Evolutionary conservation across 1,284 basidiomycete species (phyloP), one percentile per base, ranked within the genome.

Genomic region (Trichosporon sp.): DNA sequence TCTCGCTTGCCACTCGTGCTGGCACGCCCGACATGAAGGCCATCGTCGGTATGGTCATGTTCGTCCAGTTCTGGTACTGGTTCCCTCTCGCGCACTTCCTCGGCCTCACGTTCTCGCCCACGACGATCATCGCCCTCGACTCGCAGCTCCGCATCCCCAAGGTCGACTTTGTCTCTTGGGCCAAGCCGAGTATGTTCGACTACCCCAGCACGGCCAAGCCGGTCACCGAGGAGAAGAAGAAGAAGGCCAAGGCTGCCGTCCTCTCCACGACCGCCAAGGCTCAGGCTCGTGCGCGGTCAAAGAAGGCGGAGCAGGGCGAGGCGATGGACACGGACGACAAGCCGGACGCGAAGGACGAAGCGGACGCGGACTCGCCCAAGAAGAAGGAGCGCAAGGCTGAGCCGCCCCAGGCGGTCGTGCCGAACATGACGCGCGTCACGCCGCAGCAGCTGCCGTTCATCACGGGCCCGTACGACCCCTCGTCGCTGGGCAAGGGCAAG

Each of bases 11-110:
- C 79, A 96, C 92, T 77, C 89, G 92, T 71, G 93, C 92, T 5
- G 95, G 95, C 5, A 95, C 91, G 73, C 76, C 81, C 44, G 95
- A 97, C 81, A 95, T 93, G 75, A 92, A 88, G 68, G 93, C 95
- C 2, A 92, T 98, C 72, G 93, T 98, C 47, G 95, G 95, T 31
- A 95, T 98, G 92, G 89, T 91, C 18, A 83, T 98, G 78, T 98
- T 98, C 85, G 93, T 91, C 77, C 95, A 98, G 81, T 98, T 98
- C 84, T 98, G 95, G 95, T 98, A 98, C 81, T 98, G 95, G 95
- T 98, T 95, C 84, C 95, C 95, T 38, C 85, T 98, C 31, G 93
- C 94, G n/a, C 95, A 97, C 78, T 94, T 92, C 75, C 90, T 92
- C 18, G 92, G 90, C 76, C 85, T 98, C 73, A 90, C 94, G 1